A percentile compares a stretch with the other conserved stretches of the same genome.
phyloP scores from a whole-genome alignment of 352 stramenopile genomes.

The Bremia lactucae region DNA sequence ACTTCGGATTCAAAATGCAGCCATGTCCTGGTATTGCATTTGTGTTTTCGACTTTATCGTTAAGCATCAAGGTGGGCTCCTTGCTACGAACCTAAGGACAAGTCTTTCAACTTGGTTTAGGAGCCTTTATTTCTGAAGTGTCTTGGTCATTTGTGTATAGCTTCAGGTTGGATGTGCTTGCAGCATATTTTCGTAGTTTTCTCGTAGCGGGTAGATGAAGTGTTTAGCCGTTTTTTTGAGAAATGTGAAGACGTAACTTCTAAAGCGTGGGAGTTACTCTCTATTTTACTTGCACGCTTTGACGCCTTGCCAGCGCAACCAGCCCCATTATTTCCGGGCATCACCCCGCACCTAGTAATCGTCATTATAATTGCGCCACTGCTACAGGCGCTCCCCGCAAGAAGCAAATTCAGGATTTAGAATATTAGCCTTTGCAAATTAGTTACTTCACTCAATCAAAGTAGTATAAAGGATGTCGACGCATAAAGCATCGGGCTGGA shows the following conservation, averaged over 20 bases:
- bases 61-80: too few species aligned
- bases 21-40: conserved; percentile 22
- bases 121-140: conserved; percentile 98
- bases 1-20: conserved; percentile 16
- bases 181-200: conserved; percentile 84
- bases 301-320: conserved; percentile 91
- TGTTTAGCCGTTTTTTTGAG: not conserved
- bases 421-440: too few species aligned
- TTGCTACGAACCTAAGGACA: conserved; percentile 27
- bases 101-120: conserved; percentile 85
- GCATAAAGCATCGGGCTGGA: too few species aligned
- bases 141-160: conserved; percentile 90
- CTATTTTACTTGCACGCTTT: conserved; percentile 87
- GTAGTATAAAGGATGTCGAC: too few species aligned
- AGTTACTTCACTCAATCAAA: too few species aligned
- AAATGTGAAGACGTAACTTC: not conserved
- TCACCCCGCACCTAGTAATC: conserved; percentile 36
- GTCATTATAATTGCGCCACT: conserved; percentile 26
- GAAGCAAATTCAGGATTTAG: conserved; percentile 14
- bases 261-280: conserved; percentile 86
- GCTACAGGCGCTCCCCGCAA: conserved; percentile 16
- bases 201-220: conserved; percentile 62
- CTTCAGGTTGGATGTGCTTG: conserved; percentile 89
- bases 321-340: conserved; percentile 89
- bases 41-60: conserved; percentile 23